A percentile compares a stretch with the other conserved stretches of the same genome.
Conservation (phyloP, 2,329 filamentous ascomycete species). For the Sporothrix variecibatus region DNA sequence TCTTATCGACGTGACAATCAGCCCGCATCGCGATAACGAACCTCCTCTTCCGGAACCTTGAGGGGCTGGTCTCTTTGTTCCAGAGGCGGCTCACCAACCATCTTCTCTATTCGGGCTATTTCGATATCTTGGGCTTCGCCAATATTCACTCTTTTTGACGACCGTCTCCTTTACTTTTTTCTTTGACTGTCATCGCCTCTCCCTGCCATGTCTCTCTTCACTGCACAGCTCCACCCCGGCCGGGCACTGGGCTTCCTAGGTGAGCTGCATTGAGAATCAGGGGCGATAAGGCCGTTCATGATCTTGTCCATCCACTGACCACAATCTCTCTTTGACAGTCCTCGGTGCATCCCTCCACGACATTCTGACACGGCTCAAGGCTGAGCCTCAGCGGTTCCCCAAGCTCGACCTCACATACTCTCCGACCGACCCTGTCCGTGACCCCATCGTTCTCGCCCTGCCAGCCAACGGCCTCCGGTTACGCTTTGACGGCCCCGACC, state of each 20-base stretch:
- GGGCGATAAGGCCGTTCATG: background rate
- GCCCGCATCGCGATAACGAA: background rate
- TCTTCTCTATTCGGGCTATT: background rate
- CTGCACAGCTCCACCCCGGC: constrained; percentile 66
- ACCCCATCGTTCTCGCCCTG: constrained; percentile 74
- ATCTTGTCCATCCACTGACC: constrained; percentile 24
- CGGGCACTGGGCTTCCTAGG: constrained; percentile 65
- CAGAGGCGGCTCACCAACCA: background rate
- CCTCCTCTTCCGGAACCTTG: background rate
- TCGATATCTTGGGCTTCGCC: no score
- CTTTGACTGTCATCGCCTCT: background rate
- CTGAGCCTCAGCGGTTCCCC: constrained; percentile 79
- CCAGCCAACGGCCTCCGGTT: constrained; percentile 85
- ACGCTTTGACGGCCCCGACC: constrained; percentile 91
- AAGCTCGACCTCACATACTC: constrained; percentile 83
- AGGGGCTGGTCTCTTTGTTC: background rate
- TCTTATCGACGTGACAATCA: background rate
- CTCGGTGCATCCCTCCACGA: constrained; percentile 92
- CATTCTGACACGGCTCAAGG: constrained; percentile 82
- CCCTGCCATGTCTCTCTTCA: constrained; percentile 47
- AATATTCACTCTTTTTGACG: background rate
- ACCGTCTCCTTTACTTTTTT: background rate
- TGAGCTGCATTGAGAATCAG: constrained; percentile 31
- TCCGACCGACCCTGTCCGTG: constrained; percentile 68
- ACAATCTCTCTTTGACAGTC: constrained; percentile 50